Conservation (phyloP, 352 stramenopile species). For the Elongisporangium undulatum region DNA sequence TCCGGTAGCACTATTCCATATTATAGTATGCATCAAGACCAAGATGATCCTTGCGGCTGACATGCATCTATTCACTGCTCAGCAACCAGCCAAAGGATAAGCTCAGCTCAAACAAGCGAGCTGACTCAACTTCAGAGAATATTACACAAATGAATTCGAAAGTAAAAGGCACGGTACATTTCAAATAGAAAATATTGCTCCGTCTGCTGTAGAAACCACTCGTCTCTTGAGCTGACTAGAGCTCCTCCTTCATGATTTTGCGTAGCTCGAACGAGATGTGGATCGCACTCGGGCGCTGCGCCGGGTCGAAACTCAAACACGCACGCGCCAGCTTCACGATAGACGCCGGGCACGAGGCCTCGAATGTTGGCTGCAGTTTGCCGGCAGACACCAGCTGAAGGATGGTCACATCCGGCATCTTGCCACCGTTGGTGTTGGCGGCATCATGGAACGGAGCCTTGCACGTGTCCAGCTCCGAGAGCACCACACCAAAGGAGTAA, state of each 20-base stretch:
- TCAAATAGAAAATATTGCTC: background rate
- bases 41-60: no score
- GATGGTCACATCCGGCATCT: constrained; percentile 63
- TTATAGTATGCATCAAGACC: no score
- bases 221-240: constrained; percentile 20
- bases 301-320: constrained; percentile 62
- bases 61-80: no score
- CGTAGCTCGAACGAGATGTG: constrained; percentile 76
- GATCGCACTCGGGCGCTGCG: constrained; percentile 62
- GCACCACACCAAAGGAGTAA: constrained; percentile 50
- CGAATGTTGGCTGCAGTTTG: constrained; percentile 64
- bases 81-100: no score
- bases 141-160: no score
- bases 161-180: background rate
- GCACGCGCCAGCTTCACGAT: constrained; percentile 55
- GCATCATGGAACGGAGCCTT: constrained; percentile 57
- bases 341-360: constrained; percentile 32
- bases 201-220: background rate
- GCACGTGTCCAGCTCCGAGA: constrained; percentile 66
- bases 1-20: no score
- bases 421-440: constrained; percentile 52
- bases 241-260: constrained; percentile 72
- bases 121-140: no score
- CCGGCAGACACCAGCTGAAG: constrained; percentile 60
- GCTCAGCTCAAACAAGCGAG: no score